Base-by-base conservation (phyloP, 805 yeast species). In the Huiozyma sinensis region DNA sequence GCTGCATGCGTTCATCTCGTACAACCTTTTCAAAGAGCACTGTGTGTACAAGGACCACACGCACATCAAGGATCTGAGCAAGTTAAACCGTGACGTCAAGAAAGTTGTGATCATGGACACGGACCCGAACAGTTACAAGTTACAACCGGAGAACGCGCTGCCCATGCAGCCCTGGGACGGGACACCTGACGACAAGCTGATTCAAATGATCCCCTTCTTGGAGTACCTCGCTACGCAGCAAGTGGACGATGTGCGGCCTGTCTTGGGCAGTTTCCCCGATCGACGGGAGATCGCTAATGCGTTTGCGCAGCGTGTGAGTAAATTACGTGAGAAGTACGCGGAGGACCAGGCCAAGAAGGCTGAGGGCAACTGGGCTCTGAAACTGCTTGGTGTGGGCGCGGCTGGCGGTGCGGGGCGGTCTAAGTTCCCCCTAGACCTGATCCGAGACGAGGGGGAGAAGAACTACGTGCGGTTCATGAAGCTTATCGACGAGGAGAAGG, bases 81-180 rank as follows among this genome's bases (percentile, higher is more conserved):
- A 85, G 63, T 70, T 92, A 73, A 90, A 92, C 72, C 83, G 99
- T 69, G 97, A 89, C 60, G 69, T 87, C 56, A 73, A 75, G 40
- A 90, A 88, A 67, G 78, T 87, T 45, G 67, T 94, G 44, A 75
- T 83, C 47, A 67, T 92, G 47, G 98, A 94, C 60, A 78, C 83
- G 36, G 79, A 82, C 55, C 78, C 77, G 37, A 83, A 80, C 37
- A 72, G 83, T 35, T 81, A 76, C 57, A 72, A 82, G 38, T 63
- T 85, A 64, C 97, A 90, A 69, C 96, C 96, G 2, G 96, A 89
- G 55, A 92, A 92, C 64, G 90, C 95, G n/a, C 76, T 92, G 50
- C 79, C 86, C 47, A 67, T 87, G 64, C 72, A 78, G 51, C 78
- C 83, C 49, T 92, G 98, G 98, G 75, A 73, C 44, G 99, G 99